These are phyloP conservation scores for Lodderomyces margitis DNA, from an alignment of 1,139 yeast species.

Conservation along the genomic window DNA sequence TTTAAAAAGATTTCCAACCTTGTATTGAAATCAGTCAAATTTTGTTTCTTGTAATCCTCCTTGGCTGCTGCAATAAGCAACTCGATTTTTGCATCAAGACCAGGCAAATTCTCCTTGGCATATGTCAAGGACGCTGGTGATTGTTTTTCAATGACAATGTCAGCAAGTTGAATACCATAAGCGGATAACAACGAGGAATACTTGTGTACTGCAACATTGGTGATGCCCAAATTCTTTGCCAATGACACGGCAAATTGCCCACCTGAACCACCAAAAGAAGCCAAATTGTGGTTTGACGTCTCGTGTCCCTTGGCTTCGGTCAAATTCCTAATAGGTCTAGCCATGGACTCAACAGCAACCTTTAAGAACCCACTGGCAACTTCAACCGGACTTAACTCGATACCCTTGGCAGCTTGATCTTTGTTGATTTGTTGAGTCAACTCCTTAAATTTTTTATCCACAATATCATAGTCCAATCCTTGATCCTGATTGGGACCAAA, in stretches of 20 bases:
- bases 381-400: constrained; percentile 33
- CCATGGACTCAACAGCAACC: constrained; percentile 48
- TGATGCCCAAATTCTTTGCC: constrained; percentile 39
- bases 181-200: constrained; percentile 47
- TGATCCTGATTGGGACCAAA: constrained; percentile 45
- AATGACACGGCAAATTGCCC: constrained; percentile 44
- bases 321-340: constrained; percentile 43
- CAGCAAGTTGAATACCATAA: constrained; percentile 44
- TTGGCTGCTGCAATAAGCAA: constrained; percentile 26
- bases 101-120: constrained; percentile 16
- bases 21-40: constrained; percentile 25
- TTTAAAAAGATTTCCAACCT: constrained; percentile 65
- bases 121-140: constrained; percentile 48
- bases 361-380: constrained; percentile 45
- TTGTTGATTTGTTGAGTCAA: constrained; percentile 34
- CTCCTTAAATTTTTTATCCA: constrained; percentile 28
- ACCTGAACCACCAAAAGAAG: constrained; percentile 49
- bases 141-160: constrained; percentile 60
- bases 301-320: constrained; percentile 45
- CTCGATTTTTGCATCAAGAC: constrained; percentile 27
- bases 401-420: constrained; percentile 21
- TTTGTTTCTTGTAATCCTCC: constrained; percentile 33
- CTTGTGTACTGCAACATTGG: constrained; percentile 41
- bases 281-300: constrained; percentile 42
- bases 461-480: constrained; percentile 34